Evolutionary conservation across 176 grass and related monocot genomes (phyloP).

Genomic region (Avena atlantica): DNA sequence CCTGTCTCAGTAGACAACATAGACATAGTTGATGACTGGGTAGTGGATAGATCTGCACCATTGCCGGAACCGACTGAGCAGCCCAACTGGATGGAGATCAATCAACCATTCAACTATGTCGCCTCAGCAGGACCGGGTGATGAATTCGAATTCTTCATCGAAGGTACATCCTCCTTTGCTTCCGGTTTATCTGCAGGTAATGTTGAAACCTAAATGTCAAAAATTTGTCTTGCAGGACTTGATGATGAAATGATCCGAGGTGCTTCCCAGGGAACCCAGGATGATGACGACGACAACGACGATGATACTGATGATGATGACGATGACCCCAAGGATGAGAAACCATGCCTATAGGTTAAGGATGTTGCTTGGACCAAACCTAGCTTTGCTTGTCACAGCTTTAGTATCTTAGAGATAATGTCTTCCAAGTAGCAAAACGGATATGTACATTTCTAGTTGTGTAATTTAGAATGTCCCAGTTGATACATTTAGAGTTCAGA

Average conservation of each 20-base stretch:
- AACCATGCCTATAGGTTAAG: conserved; percentile 29
- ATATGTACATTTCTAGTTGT: background rate
- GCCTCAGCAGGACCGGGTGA: conserved; percentile 48
- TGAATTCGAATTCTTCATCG: conserved; percentile 78
- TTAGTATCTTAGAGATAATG: background rate
- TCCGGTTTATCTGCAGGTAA: background rate
- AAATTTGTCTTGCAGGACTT: conserved; percentile 60
- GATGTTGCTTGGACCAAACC: background rate
- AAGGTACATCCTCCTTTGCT: conserved; percentile 56
- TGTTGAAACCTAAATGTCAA: conserved; percentile 28
- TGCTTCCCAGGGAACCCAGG: conserved; percentile 60
- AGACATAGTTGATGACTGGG: conserved; percentile 84
- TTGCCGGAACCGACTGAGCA: conserved; percentile 51
- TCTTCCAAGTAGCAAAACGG: background rate
- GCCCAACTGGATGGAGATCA: conserved; percentile 77
- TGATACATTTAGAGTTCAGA: no score
- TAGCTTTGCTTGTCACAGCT: conserved; percentile 1
- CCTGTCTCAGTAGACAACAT: conserved; percentile 76
- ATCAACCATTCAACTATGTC: conserved; percentile 50
- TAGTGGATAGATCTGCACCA: conserved; percentile 63
- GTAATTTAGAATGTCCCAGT: background rate
- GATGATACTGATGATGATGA: background rate
- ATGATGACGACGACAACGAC: conserved; percentile 31
- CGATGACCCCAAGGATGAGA: conserved; percentile 33
- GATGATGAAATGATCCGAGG: conserved; percentile 76